Percentiles rank a stretch among this genome's conserved stretches.
Conservation (phyloP, 2,329 filamentous ascomycete genomes). For the Colletotrichum orbiculare region DNA sequence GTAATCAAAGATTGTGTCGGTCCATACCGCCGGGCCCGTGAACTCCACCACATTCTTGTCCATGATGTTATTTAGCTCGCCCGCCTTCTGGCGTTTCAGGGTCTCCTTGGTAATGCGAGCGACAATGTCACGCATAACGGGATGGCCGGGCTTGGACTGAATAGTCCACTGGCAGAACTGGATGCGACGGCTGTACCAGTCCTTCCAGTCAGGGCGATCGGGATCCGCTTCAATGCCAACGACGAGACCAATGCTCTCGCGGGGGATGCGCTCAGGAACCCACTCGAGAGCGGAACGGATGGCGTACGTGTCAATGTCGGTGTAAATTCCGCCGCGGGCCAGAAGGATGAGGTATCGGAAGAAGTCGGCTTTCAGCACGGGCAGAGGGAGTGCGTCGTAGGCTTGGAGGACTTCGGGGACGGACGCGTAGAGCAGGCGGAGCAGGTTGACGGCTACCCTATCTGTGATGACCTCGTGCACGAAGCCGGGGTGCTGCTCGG, state of each 20-base stretch:
- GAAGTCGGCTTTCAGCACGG: constrained; percentile 83
- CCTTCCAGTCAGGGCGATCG: constrained; percentile 88
- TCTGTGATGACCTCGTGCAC: constrained; percentile 98
- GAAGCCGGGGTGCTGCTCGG: constrained; percentile 86
- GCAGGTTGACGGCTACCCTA: constrained; percentile 80
- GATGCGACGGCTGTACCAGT: constrained; percentile 96
- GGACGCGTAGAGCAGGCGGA: constrained; percentile 87
- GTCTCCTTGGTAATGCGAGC: constrained; percentile 86
- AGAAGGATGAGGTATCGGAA: constrained; percentile 78
- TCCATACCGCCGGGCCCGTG: constrained; percentile 95
- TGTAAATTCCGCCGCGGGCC: constrained; percentile 76
- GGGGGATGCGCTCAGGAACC: constrained; percentile 83
- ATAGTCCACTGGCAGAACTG: constrained; percentile 99
- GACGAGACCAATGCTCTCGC: constrained; percentile 83
- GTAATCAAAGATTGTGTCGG: constrained; percentile 89
- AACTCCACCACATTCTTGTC: constrained; percentile 89
- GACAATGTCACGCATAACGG: constrained; percentile 88
- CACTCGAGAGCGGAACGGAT: constrained; percentile 87
- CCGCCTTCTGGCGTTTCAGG: constrained; percentile 75
- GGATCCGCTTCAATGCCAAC: constrained; percentile 97
- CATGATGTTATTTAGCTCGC: constrained; percentile 66
- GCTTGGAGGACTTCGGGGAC: constrained; percentile 83
- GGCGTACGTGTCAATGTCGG: constrained; percentile 90
- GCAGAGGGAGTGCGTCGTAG: constrained; percentile 77
- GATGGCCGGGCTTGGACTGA: constrained; percentile 93